Base-by-base conservation (phyloP, 257 asterid genomes). In the Gentiana macrophylla region DNA sequence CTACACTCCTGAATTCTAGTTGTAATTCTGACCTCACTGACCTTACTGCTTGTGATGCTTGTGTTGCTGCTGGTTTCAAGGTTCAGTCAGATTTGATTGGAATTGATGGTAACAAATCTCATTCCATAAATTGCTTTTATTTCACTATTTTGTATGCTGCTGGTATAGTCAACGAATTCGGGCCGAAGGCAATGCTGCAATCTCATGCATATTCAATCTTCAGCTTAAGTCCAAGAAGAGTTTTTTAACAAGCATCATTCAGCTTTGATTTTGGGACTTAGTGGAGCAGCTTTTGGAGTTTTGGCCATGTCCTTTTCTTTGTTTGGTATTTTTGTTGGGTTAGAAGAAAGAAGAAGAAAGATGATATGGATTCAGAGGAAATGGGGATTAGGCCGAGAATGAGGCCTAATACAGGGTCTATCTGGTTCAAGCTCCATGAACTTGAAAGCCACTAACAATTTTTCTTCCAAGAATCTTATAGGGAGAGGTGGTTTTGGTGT, bases 401-500 rank as follows among this genome's bases (percentile, higher is more conserved):
- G 77, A 79, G 91, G 86, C 97, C 94, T 12, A 74, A 79, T 6
- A 60, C 79, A 6, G 84, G 76, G 15, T 75, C 95, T 3, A 73
- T 82, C 44, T 86, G 94, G 96, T 84, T 61, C 56, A 75, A 80
- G 63, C 70, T 86, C 62, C 76, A 76, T 44, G 91, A 86, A 46
- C 90, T 90, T 47, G 89, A 79, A 68, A 70, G 98, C 95, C 1
- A 90, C 96, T 0, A 74, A 71, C 67, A 61, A 61, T 11, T 86
- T 90, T 61, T 80, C 94, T 6, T 12, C 76, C 1, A 79, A 74
- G 70, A 90, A 84, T 57, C 82, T 86, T 37, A 78, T 90, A 0
- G 97, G 97, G 47, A 77, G 96, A 64, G 97, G 98, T 8, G 94
- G 94, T 10, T 90, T 82, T 46, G 96, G 98, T 53, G 56, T 90